Evolutionary conservation across 164 flowering plant species (phyloP).

Genomic region (Umbilicus rupestris): DNA sequence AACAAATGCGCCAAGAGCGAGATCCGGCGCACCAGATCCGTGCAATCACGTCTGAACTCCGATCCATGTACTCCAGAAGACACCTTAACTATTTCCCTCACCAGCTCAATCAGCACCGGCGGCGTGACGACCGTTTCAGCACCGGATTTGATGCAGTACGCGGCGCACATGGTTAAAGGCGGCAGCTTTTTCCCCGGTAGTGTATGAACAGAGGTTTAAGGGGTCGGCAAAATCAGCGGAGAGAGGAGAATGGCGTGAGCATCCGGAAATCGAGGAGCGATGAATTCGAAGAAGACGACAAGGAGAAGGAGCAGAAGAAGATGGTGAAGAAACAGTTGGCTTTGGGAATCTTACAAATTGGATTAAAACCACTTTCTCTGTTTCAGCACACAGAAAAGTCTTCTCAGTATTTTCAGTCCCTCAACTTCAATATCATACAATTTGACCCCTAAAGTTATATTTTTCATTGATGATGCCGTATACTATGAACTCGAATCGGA

Average conservation of each 20-base stretch:
- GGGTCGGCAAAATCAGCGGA: slow-evolving; percentile 4
- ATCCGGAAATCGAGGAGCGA: not conserved
- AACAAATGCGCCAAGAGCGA: slow-evolving; percentile 54
- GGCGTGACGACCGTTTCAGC: slow-evolving; percentile 13
- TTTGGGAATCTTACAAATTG: slow-evolving; percentile 24
- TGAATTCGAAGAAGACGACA: slow-evolving; percentile 3
- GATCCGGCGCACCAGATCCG: slow-evolving; percentile 61
- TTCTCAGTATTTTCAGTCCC: not conserved
- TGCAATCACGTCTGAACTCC: slow-evolving; percentile 50
- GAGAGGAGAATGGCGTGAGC: not conserved
- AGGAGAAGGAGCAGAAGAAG: not conserved
- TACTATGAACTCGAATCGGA: too few relatives aligned
- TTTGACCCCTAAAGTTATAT: not conserved
- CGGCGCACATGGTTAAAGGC: not conserved
- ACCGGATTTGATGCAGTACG: slow-evolving; percentile 11
- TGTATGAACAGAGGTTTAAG: not conserved
- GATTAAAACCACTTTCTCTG: slow-evolving; percentile 6
- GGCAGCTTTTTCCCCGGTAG: not conserved
- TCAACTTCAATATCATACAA: not conserved
- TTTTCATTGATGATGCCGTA: too few relatives aligned
- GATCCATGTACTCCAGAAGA: slow-evolving; percentile 13
- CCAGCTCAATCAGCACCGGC: slow-evolving; percentile 25
- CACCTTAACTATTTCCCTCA: slow-evolving; percentile 29
- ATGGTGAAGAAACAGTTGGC: slow-evolving; percentile 10
- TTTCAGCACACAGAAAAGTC: not conserved